A percentile compares a stretch with the other conserved stretches of the same genome.
These are phyloP conservation scores for Fusarium paranaense DNA, from an alignment of 2,329 filamentous ascomycete genomes.

Conservation along the genomic window DNA sequence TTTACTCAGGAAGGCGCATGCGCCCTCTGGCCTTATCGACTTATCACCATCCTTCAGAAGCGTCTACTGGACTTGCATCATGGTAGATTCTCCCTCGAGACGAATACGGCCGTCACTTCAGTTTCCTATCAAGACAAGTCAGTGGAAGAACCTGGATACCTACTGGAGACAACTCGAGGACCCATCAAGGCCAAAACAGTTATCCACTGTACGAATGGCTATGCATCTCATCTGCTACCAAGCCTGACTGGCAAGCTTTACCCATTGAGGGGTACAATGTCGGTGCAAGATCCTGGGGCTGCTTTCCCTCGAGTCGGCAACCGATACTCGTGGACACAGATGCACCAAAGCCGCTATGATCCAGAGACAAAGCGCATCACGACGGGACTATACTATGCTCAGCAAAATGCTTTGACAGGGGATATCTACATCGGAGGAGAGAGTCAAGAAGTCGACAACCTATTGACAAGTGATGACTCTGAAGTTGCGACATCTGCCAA, in stretches of 20 bases:
- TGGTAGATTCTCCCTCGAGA: slow-evolving; percentile 49
- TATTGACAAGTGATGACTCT: slow-evolving; percentile 59
- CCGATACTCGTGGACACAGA: slow-evolving; percentile 58
- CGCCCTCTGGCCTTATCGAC: slow-evolving; percentile 60
- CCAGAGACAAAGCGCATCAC: slow-evolving; percentile 56
- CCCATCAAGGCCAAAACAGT: slow-evolving; percentile 58
- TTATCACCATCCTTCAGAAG: slow-evolving; percentile 55
- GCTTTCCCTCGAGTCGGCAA: slow-evolving; percentile 41
- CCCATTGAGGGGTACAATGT: slow-evolving; percentile 59
- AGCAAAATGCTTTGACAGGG: slow-evolving; percentile 45
- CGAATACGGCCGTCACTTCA: slow-evolving; percentile 47
- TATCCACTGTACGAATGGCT: slow-evolving; percentile 67
- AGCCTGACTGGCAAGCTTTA: slow-evolving; percentile 56
- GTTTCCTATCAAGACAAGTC: slow-evolving; percentile 30
- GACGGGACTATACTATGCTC: slow-evolving; percentile 34
- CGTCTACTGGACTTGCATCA: slow-evolving; percentile 48
- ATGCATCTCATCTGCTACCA: slow-evolving; percentile 61
- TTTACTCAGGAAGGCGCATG: slow-evolving; percentile 55
- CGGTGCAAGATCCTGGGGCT: slow-evolving; percentile 55
- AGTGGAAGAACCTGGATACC: slow-evolving; percentile 48
- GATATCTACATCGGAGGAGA: slow-evolving; percentile 65
- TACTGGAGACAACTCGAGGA: slow-evolving; percentile 58
- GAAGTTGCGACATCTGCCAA: slow-evolving; percentile 48
- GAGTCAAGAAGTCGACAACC: slow-evolving; percentile 50
- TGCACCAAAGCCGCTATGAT: slow-evolving; percentile 56